Conservation (phyloP, 2,329 filamentous ascomycete genomes). For the Calonectria henricotiae region DNA sequence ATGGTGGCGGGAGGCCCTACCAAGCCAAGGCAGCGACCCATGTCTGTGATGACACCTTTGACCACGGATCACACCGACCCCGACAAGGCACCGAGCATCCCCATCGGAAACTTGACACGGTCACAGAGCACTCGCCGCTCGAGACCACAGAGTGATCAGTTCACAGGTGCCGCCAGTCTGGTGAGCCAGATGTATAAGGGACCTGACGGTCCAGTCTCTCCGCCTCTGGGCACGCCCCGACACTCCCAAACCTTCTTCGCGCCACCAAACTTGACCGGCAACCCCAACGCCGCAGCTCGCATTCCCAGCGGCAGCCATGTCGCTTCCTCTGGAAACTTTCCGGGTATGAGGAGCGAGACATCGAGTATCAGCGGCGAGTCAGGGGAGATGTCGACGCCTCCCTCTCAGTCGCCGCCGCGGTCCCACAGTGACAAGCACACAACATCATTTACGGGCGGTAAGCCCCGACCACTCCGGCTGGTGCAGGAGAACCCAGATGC, state of each 20-base stretch:
- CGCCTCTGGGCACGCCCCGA: conserved; percentile 72
- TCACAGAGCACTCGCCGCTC: conserved; percentile 69
- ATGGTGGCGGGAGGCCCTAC: conserved; percentile 66
- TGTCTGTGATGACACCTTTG: conserved; percentile 70
- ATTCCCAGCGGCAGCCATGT: conserved; percentile 68
- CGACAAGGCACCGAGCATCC: conserved; percentile 83
- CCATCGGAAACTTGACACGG: conserved; percentile 74
- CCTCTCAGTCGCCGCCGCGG: conserved; percentile 70
- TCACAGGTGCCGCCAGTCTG: conserved; percentile 77
- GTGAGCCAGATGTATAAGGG: conserved; percentile 94
- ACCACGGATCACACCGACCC: conserved; percentile 74
- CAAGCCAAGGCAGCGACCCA: conserved; percentile 69
- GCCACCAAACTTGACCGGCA: conserved; percentile 66
- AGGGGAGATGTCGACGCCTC: conserved; percentile 66
- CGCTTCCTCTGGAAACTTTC: conserved; percentile 75
- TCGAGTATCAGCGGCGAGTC: conserved; percentile 80
- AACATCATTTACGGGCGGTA: conserved; percentile 74
- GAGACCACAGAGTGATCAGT: conserved; percentile 77
- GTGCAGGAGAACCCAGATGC: conserved; percentile 82
- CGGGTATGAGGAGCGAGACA: conserved; percentile 78
- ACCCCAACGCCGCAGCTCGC: conserved; percentile 68
- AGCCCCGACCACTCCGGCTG: conserved; percentile 87
- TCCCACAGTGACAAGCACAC: conserved; percentile 70
- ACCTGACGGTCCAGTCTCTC: conserved; percentile 75
- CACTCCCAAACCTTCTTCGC: conserved; percentile 78